These are phyloP conservation scores for Pyracantha coccinea DNA, from an alignment of 331 rosid genomes.

Conservation along the genomic window DNA sequence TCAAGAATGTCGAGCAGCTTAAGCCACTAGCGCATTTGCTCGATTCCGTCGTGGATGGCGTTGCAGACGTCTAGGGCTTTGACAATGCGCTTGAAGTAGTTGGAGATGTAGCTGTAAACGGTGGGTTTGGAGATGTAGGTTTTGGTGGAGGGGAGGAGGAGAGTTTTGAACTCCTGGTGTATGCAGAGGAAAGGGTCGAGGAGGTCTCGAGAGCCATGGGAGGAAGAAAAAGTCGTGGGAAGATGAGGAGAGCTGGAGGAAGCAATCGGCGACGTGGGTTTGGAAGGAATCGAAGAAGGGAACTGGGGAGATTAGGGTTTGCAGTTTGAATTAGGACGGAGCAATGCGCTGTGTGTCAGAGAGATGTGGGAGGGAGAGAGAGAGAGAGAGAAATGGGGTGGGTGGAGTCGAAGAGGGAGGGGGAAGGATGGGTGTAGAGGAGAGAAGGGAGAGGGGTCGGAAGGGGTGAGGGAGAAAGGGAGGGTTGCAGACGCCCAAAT, in stretches of 20 bases:
- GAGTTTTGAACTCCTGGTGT: conserved; percentile 55
- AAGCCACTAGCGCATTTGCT: neutral
- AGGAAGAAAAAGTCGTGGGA: conserved; percentile 50
- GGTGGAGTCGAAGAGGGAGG: too few relatives aligned
- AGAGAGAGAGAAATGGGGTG: too few relatives aligned
- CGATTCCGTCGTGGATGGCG: neutral
- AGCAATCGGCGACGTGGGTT: conserved; percentile 39
- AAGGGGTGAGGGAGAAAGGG: too few relatives aligned
- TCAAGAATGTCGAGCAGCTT: too few relatives aligned
- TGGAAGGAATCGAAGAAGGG: conserved; percentile 48
- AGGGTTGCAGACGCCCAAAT: too few relatives aligned
- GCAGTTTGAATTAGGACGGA: too few relatives aligned
- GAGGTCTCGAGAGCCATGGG: conserved; percentile 55
- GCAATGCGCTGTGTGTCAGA: too few relatives aligned
- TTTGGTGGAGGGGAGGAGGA: conserved; percentile 35
- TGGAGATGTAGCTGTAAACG: too few relatives aligned
- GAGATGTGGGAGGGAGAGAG: too few relatives aligned
- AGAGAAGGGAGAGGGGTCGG: too few relatives aligned
- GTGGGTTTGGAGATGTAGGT: conserved; percentile 10
- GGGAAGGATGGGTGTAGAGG: too few relatives aligned
- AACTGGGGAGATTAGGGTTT: too few relatives aligned
- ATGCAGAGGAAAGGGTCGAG: conserved; percentile 49
- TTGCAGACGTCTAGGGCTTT: neutral
- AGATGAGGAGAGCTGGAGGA: conserved; percentile 37
- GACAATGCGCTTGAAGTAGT: neutral